These are phyloP conservation scores for Stereocaulon alpinum DNA, from an alignment of 495 filamentous ascomycete genomes.

Conservation along the genomic window DNA sequence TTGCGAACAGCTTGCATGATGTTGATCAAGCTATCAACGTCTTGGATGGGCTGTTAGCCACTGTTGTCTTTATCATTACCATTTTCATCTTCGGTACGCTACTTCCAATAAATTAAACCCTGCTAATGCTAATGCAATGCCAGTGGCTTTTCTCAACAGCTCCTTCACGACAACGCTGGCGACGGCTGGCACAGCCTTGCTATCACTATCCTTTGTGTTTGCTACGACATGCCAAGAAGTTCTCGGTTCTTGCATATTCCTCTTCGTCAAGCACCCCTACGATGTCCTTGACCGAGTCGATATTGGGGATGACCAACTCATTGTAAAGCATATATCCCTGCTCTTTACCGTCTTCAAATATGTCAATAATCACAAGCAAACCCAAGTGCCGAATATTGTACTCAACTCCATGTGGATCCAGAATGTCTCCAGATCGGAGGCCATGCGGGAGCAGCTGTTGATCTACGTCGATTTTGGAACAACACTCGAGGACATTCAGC, in stretches of 20 bases:
- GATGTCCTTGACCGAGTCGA: slow-evolving; percentile 94
- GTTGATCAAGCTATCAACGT: slow-evolving; percentile 90
- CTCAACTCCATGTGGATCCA: slow-evolving; percentile 88
- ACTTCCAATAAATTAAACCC: neutral
- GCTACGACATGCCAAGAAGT: slow-evolving; percentile 85
- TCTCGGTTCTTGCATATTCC: slow-evolving; percentile 90
- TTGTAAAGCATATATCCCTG: slow-evolving; percentile 89
- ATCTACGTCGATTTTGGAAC: slow-evolving; percentile 78
- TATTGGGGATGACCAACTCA: slow-evolving; percentile 58
- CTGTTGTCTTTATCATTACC: slow-evolving; percentile 67
- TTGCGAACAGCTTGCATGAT: slow-evolving; percentile 88
- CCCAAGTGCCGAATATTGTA: slow-evolving; percentile 83
- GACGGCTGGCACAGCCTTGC: slow-evolving; percentile 87
- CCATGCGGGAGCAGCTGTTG: slow-evolving; percentile 80
- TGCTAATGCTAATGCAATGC: slow-evolving; percentile 19
- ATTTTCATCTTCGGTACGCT: slow-evolving; percentile 73
- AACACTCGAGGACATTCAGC: slow-evolving; percentile 74
- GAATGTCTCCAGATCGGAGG: slow-evolving; percentile 79
- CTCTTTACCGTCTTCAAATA: slow-evolving; percentile 89
- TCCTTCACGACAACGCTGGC: slow-evolving; percentile 79
- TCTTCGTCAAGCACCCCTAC: slow-evolving; percentile 93
- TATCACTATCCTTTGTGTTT: slow-evolving; percentile 92
- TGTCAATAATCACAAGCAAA: slow-evolving; percentile 68
- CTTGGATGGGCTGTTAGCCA: slow-evolving; percentile 71
- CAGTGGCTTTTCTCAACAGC: slow-evolving; percentile 72